Evolutionary conservation across 352 stramenopile species (phyloP).

Genomic region (Peronospora tabacina): DNA sequence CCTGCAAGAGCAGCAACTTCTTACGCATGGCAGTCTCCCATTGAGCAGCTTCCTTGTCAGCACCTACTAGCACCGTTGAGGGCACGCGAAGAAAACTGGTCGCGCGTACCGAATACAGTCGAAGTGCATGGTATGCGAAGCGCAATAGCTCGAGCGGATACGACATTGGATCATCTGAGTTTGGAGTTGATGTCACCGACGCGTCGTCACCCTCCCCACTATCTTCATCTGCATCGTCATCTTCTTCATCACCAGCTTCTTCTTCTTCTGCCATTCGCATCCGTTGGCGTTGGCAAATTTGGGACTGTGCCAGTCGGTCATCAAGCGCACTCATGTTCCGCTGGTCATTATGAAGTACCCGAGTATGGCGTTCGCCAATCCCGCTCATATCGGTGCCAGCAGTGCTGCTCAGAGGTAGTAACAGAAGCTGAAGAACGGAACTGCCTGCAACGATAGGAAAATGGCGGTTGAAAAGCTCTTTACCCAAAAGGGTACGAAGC

Average conservation of each 20-base stretch:
- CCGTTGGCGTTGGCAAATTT: conserved; percentile 13
- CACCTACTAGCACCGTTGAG: conserved; percentile 25
- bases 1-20: conserved; percentile 41
- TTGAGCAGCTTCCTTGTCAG: conserved; percentile 17
- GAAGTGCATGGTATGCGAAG: conserved; percentile 45
- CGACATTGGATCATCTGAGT: conserved; percentile 11
- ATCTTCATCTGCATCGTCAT: conserved; percentile 15
- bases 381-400: conserved; percentile 9
- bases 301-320: conserved; percentile 23
- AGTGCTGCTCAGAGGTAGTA: conserved; percentile 41
- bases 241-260: conserved; percentile 7
- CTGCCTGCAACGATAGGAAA: conserved; percentile 49
- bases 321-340: conserved; percentile 31
- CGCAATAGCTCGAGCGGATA: conserved; percentile 40
- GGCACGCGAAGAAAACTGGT: conserved; percentile 59
- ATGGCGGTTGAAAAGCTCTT: conserved; percentile 42
- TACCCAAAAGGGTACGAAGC: conserved; percentile 43
- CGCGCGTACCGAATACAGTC: conserved; percentile 47
- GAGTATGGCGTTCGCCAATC: conserved; percentile 4
- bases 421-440: conserved; percentile 58
- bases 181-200: conserved; percentile 3
- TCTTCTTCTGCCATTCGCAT: conserved; percentile 1
- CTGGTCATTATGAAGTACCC: conserved; percentile 10
- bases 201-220: conserved; percentile 6
- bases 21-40: conserved; percentile 49